Evolutionary conservation across 2,329 filamentous ascomycete genomes (phyloP).

Genomic region (Aschersonia sp.): DNA sequence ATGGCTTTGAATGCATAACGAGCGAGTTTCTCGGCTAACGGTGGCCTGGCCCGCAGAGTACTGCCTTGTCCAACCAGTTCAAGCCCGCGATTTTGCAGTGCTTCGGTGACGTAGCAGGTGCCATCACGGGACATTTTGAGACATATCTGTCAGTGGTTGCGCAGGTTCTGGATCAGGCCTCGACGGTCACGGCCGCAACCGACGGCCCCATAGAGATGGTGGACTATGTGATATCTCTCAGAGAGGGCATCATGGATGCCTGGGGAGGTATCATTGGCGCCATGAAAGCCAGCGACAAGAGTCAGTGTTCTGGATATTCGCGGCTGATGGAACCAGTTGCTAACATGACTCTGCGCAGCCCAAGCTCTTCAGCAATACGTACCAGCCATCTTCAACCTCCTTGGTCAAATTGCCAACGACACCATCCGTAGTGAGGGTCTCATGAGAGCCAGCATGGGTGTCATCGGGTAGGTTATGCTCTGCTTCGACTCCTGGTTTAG

Average conservation of each 20-base stretch:
- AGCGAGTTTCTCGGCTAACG: neutral
- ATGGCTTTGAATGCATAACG: neutral
- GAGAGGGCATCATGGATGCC: slow-evolving; percentile 97
- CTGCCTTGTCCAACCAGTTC: slow-evolving; percentile 83
- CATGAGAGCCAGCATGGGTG: slow-evolving; percentile 89
- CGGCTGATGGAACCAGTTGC: slow-evolving; percentile 2
- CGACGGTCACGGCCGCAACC: slow-evolving; percentile 60
- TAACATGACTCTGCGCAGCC: slow-evolving; percentile 32
- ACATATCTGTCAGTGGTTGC: slow-evolving; percentile 86
- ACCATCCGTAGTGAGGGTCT: slow-evolving; percentile 81
- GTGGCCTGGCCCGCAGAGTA: slow-evolving; percentile 38
- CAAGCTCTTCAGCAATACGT: slow-evolving; percentile 63
- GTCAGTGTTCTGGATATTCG: slow-evolving; percentile 28
- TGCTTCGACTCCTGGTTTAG: neutral
- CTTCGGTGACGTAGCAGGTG: slow-evolving; percentile 93
- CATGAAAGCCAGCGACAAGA: slow-evolving; percentile 71
- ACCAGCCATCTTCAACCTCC: slow-evolving; percentile 71
- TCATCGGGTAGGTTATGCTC: slow-evolving; percentile 61
- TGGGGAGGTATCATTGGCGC: slow-evolving; percentile 95
- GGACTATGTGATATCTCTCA: slow-evolving; percentile 86
- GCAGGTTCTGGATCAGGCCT: slow-evolving; percentile 85
- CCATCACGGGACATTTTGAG: slow-evolving; percentile 84
- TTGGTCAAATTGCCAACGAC: slow-evolving; percentile 68
- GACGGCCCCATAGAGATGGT: slow-evolving; percentile 90
- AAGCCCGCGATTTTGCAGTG: slow-evolving; percentile 97